phyloP scores from a whole-genome alignment of 345 rosid genomes.

The Aegle marmelos region DNA sequence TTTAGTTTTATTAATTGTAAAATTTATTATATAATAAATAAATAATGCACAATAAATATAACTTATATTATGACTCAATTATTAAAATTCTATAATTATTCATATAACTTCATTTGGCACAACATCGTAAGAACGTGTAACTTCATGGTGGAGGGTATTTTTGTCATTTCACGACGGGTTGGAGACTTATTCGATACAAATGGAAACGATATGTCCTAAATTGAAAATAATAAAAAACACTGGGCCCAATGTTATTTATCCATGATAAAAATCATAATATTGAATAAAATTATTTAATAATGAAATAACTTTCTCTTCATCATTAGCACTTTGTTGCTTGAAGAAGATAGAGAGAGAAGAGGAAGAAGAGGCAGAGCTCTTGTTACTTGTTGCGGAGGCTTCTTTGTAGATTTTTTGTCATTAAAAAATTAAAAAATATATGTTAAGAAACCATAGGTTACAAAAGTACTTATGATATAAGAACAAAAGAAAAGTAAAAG shows the following conservation, averaged over 20 bases:
- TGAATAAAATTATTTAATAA: not conserved
- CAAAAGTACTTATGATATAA: not conserved
- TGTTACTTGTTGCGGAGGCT: conserved; percentile 44
- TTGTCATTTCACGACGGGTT: not conserved
- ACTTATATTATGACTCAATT: no score
- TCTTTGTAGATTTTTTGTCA: conserved; percentile 31
- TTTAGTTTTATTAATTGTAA: no score
- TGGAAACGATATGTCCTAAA: not conserved
- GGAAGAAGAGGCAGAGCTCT: conserved; percentile 20
- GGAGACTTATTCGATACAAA: not conserved
- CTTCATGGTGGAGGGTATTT: no score
- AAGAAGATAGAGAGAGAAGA: conserved; percentile 14
- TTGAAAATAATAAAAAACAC: no score
- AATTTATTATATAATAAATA: no score
- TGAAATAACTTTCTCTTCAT: conserved; percentile 6
- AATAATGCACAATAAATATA: no score
- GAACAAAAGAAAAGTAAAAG: conserved; percentile 11
- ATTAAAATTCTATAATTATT: no score
- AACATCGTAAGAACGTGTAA: no score
- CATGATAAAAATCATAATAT: no score
- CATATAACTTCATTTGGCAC: no score
- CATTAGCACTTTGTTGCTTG: conserved; percentile 7
- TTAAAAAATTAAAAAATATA: not conserved
- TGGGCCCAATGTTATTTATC: not conserved
- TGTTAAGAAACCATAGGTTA: conserved; percentile 10